Conservation (phyloP, 1,139 yeast genomes). For the Pichia sp. region DNA sequence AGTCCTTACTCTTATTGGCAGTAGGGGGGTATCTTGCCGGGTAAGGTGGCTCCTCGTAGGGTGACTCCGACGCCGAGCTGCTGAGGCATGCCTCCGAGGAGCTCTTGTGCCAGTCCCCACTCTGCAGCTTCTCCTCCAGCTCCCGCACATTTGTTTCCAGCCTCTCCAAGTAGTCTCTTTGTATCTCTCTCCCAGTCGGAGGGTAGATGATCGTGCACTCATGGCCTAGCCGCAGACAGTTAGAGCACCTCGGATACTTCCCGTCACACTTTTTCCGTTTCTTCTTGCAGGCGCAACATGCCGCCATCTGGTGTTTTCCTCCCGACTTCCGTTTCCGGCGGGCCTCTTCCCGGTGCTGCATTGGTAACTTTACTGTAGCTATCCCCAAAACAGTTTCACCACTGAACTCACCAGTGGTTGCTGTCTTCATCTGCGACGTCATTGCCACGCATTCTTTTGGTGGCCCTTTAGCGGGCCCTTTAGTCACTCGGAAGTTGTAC, state of each 20-base stretch:
- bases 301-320: conserved; percentile 31
- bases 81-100: conserved; percentile 17
- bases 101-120: neutral
- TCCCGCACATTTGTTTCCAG: conserved; percentile 39
- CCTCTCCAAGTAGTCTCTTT: conserved; percentile 44
- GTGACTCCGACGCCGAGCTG: conserved; percentile 14
- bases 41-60: neutral
- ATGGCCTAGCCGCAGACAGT: conserved; percentile 39
- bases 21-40: conserved; percentile 11
- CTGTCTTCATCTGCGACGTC: neutral
- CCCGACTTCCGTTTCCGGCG: conserved; percentile 8
- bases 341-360: neutral
- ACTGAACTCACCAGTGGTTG: neutral
- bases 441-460: neutral
- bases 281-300: conserved; percentile 31
- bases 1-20: conserved; percentile 12
- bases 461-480: neutral
- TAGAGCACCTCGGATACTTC: conserved; percentile 44
- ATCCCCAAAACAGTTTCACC: neutral
- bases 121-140: conserved; percentile 33
- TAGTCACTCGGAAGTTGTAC: neutral
- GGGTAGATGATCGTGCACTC: conserved; percentile 50
- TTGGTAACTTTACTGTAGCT: neutral
- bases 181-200: conserved; percentile 48
- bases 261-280: conserved; percentile 53